A percentile compares a stretch with the other conserved stretches of the same genome.
phyloP scores from a whole-genome alignment of 495 filamentous ascomycete genomes.

The Penicillium malachiteum region DNA sequence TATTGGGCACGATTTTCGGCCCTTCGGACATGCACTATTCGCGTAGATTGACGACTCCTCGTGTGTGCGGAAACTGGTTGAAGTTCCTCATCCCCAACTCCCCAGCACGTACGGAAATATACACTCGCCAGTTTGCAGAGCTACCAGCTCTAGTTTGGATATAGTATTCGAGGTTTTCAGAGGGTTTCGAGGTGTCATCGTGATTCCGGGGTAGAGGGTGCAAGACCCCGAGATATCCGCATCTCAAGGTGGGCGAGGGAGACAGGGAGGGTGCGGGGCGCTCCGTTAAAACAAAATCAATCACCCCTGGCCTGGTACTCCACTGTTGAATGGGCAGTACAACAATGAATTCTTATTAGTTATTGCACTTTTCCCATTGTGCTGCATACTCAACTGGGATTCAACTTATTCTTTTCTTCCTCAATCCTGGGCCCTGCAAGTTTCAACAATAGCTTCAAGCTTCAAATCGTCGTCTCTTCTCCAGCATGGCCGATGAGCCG shows the following conservation, averaged over 20 bases:
- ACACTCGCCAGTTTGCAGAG: too few species aligned
- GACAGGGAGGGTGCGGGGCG: not conserved
- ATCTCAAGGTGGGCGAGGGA: not conserved
- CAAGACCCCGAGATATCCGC: not conserved
- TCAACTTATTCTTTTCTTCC: not conserved
- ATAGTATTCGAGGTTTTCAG: too few species aligned
- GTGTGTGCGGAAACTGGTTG: not conserved
- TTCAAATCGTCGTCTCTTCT: not conserved
- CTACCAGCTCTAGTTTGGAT: too few species aligned
- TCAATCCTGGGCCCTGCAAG: not conserved
- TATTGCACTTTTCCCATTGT: not conserved
- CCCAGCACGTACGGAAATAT: too few species aligned
- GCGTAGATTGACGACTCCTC: not conserved
- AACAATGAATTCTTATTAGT: not conserved
- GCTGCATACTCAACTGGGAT: not conserved
- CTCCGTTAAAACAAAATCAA: not conserved
- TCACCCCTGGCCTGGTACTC: not conserved
- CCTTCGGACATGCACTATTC: not conserved
- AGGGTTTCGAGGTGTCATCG: too few species aligned
- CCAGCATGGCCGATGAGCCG: conserved; percentile 3
- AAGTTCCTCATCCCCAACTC: not conserved
- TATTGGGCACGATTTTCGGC: not conserved
- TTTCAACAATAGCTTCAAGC: not conserved
- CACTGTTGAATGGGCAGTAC: not conserved
- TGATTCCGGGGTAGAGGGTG: too few species aligned